Evolutionary conservation across 305 asterid genomes (phyloP), one percentile per base, ranked within the genome.

Genomic region (Withania somnifera): DNA sequence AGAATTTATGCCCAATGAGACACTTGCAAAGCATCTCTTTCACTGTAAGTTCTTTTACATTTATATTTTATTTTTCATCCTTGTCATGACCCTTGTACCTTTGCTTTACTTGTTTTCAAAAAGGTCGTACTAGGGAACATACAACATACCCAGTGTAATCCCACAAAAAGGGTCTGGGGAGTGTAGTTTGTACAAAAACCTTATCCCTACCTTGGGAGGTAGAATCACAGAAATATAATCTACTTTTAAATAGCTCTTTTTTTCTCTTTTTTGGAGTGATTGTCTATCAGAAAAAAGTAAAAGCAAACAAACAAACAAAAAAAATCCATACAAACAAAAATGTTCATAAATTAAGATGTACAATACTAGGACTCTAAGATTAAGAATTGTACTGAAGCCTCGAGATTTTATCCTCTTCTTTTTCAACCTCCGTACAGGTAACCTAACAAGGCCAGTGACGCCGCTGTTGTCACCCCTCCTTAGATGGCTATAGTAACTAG

Each of bases 1-100:
- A 57, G 98, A 95, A 86, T 95, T 95, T 86, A 95, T 95, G 98
- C 97, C 98, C 83, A 88, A 92, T 32, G 97, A 95, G 89, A 95
- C 98, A 53, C 97, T 95, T 77, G 97, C 98, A 38, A 93, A 91
- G 81, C 97, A 93, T 90, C 91, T 93, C 56, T 95, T 95, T 89
- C 98, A 95, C 84, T 95, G 98, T 95, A 89, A 92, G 96, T 87
- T 75, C 45, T 26, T 47, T 28, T 75, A 50, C 58, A 26, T 50
- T 50, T 50, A 4, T 26, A 9, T 77, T 71, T 77, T 64, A 45
- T 14, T 14, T 30, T 79, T 60, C 69, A 56, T 68, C 40, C 28
- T 75, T 15, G 24, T 50, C 9, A 19, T 40, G 77, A 68, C 54
- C 32, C 58, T 38, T 34, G 42, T 38, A 26, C 40, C 6, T 30